Base-by-base conservation (phyloP, 2,329 filamentous ascomycete species). In the Trichoderma asperellum region DNA sequence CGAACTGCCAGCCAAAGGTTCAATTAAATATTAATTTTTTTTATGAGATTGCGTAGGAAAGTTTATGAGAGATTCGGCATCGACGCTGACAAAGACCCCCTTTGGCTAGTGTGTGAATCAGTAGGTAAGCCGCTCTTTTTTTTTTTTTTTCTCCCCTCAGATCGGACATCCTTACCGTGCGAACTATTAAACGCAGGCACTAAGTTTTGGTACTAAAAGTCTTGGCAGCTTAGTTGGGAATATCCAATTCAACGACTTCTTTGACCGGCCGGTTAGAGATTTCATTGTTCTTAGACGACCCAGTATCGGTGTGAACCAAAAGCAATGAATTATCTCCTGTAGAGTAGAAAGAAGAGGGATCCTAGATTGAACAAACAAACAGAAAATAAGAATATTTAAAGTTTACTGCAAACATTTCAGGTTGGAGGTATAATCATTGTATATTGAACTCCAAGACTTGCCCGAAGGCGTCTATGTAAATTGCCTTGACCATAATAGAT, bases 391-490 rank as follows among this genome's bases (percentile, higher is more conserved):
- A 32, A 3, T 24, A 24, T 24, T 2, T 24, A 24, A 24, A 24
- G 2, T 24, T 3, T 24, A 24, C 24, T 24, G 24, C 24, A 16
- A 32, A 49, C 27, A n/a, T 29, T 29, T 6, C 1, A 4, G 1
- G 16, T 7, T 37, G 61, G 11, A 37, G 16, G 34, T 32, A 6
- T 63, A 63, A 63, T 63, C 24, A 35, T 29, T 12, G 40, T 59
- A 11, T 65, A 43, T 59, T 52, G 63, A 58, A 34, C 16, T 8
- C 40, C 21, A n/a, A 10, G 34, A 67, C 21, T 49, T 52, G 53
- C 55, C 56, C 52, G 29, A 56, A 32, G 49, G 40, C 55, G 35
- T 56, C 67, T 69, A 62, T 62, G 27, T 69, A 61, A 32, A 37
- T 57, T 56, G 49, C 52, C 47, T 57, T 35, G 63, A 29, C 29